Evolutionary conservation across 1,284 basidiomycete genomes (phyloP).

Genomic region (Rhodotorula sp.): DNA sequence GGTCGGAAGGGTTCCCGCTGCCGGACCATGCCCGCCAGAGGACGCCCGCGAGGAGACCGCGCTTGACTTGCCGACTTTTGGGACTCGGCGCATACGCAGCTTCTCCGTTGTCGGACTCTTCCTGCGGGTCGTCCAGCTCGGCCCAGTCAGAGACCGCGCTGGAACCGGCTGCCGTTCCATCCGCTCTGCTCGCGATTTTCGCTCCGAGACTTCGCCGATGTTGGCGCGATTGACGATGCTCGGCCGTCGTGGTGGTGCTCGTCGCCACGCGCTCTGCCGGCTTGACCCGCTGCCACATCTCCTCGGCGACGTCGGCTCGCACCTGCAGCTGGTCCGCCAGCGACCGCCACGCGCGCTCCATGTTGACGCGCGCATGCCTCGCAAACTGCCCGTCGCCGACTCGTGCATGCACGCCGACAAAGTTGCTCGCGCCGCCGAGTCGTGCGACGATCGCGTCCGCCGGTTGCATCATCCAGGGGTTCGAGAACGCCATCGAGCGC

Average conservation of each 20-base stretch:
- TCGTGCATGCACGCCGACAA: slow-evolving; percentile 63
- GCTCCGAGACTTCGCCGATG: not conserved
- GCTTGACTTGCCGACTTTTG: not conserved
- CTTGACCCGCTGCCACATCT: slow-evolving; percentile 25
- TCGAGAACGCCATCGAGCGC: slow-evolving; percentile 30
- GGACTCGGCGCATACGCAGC: too few species aligned
- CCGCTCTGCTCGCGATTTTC: not conserved
- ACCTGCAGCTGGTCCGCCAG: slow-evolving; percentile 9
- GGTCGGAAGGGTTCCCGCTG: not conserved
- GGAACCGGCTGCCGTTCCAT: not conserved
- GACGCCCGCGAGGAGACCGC: slow-evolving; percentile 2
- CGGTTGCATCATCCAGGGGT: slow-evolving; percentile 24
- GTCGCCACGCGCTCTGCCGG: not conserved
- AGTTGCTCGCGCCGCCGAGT: slow-evolving; percentile 23
- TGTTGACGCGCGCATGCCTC: slow-evolving; percentile 47
- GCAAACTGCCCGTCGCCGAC: slow-evolving; percentile 64
- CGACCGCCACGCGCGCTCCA: slow-evolving; percentile 20
- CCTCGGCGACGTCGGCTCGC: not conserved
- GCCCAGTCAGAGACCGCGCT: not conserved
- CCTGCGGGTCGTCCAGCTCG: not conserved
- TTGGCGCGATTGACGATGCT: not conserved
- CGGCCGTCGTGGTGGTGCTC: not conserved
- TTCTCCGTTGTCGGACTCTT: not conserved
- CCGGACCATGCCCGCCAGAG: not conserved
- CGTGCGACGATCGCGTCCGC: slow-evolving; percentile 27